Conservation (phyloP, 2,329 filamentous ascomycete genomes). For the Ampelomyces quisqualis region DNA sequence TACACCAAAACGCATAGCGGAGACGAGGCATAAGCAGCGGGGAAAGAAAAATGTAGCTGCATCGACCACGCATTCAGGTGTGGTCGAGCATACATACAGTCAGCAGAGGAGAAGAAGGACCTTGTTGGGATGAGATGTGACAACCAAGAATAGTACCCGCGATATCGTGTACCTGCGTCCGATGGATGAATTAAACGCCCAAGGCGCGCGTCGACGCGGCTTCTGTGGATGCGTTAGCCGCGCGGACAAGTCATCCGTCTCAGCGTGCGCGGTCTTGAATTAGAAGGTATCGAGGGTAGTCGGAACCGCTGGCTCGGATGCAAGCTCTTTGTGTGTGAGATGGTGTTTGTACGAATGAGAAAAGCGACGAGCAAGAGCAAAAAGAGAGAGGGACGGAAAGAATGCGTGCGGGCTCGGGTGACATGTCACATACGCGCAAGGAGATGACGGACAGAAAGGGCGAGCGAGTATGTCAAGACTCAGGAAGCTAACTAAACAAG, state of each 20-base stretch:
- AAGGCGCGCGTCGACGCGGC: slow-evolving; percentile 13
- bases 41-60: background rate
- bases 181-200: slow-evolving; percentile 16
- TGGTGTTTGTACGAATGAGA: too few species aligned
- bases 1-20: background rate
- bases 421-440: too few species aligned
- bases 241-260: background rate
- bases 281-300: slow-evolving; percentile 16
- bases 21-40: too few species aligned
- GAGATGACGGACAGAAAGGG: too few species aligned
- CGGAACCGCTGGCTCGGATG: slow-evolving; percentile 9
- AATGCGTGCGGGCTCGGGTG: too few species aligned
- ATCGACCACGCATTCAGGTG: slow-evolving; percentile 2
- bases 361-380: too few species aligned
- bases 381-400: too few species aligned
- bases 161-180: slow-evolving; percentile 19
- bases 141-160: slow-evolving; percentile 21
- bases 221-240: background rate
- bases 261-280: slow-evolving; percentile 17
- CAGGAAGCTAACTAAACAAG: slow-evolving; percentile 23
- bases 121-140: slow-evolving; percentile 1
- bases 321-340: too few species aligned
- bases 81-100: background rate
- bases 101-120: background rate
- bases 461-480: too few species aligned